Base-by-base conservation (phyloP, 305 asterid species). In the Fraxinus greggii region DNA sequence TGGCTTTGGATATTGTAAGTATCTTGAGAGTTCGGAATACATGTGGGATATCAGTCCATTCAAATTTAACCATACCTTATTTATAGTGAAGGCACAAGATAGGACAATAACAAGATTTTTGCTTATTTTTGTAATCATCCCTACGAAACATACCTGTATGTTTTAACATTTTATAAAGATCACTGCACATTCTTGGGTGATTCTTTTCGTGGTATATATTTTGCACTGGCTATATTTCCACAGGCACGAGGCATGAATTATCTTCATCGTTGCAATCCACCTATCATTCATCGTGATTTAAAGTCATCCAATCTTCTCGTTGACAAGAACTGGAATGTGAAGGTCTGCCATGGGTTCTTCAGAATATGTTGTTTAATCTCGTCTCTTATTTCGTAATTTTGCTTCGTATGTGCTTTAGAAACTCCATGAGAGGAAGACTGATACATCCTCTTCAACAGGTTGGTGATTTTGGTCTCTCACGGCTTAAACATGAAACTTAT, bases 231-330 rank as follows among this genome's bases (percentile, higher is more conserved):
- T 32, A 17, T 83, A 1, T 81, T 32, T 82, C 80, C 79, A 59
- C 92, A 97, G 99, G 99, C 97, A 26, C 93, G 98, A 72, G 99
- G 99, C 75, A 89, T 97, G 98, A 97, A 97, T 87, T 94, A 97
- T 91, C 98, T 97, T 85, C 98, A 97, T 82, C 98, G 87, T 83
- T 91, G 84, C 88, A 93, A 86, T 77, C 98, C 98, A 31, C 99
- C 99, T 32, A 91, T 97, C 9, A 87, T 97, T 85, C 99, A 97
- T 86, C 97, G 99, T 23, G 99, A 97, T 87, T 88, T 97, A 91
- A 97, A 97, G 88, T 93, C 99, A 70, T 97, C 99, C 21, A 97
- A 97, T 92, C 98, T 97, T 87, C 98, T 97, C 54, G 98, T 94
- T 76, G 98, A 97, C 89, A 94, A 81, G 92, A 97, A 97, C 88